phyloP scores from a whole-genome alignment of 2,329 filamentous ascomycete genomes.

The Moelleriella libera region DNA sequence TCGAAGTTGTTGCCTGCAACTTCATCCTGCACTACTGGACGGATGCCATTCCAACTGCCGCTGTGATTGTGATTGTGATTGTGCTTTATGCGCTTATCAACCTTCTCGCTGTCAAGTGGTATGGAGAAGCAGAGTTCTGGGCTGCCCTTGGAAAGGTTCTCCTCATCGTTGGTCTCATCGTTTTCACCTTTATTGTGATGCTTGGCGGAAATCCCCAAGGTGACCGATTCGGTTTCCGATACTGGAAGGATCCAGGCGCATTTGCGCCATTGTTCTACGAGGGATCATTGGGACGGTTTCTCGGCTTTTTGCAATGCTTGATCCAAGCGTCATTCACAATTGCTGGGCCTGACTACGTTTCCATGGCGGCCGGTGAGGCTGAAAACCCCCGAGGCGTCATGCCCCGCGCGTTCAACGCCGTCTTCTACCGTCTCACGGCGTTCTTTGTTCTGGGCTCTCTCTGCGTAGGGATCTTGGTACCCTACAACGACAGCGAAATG shows the following conservation, averaged over 20 bases:
- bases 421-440: constrained; percentile 62
- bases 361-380: constrained; percentile 56
- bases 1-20: constrained; percentile 52
- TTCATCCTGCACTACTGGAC: constrained; percentile 51
- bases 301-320: constrained; percentile 64
- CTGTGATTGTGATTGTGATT: constrained; percentile 41
- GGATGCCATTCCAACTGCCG: constrained; percentile 42
- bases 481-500: constrained; percentile 52
- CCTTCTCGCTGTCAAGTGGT: constrained; percentile 58
- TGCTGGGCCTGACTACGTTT: constrained; percentile 53
- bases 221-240: constrained; percentile 58
- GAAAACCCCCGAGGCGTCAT: constrained; percentile 56
- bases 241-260: constrained; percentile 53
- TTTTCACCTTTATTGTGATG: constrained; percentile 74
- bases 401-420: constrained; percentile 62
- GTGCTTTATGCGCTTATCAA: constrained; percentile 44
- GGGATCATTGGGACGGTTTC: constrained; percentile 54
- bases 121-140: constrained; percentile 67
- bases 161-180: constrained; percentile 54
- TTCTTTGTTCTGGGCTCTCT: constrained; percentile 68
- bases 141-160: constrained; percentile 59
- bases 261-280: constrained; percentile 52
- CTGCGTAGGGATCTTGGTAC: constrained; percentile 56
- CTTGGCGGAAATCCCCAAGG: constrained; percentile 64
- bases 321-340: constrained; percentile 58